Conservation (phyloP, 2,329 filamentous ascomycete genomes). For the Cytospora schulzeri region DNA sequence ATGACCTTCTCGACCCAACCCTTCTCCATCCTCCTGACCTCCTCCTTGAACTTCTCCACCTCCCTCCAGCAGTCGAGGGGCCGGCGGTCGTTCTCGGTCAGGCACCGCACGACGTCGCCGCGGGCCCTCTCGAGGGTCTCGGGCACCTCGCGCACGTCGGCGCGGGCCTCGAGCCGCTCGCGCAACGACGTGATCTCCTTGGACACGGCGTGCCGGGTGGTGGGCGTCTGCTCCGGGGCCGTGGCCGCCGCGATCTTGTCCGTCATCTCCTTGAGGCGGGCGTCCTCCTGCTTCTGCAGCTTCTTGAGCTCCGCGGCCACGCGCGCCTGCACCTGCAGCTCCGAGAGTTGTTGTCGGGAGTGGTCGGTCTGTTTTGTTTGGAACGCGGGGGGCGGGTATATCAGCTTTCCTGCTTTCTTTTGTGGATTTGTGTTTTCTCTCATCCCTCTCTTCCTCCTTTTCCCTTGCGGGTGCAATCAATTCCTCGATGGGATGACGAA, state of each 20-base stretch:
- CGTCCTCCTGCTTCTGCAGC: slow-evolving; percentile 70
- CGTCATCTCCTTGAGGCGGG: slow-evolving; percentile 69
- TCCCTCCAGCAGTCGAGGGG: slow-evolving; percentile 94
- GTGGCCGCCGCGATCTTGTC: slow-evolving; percentile 57
- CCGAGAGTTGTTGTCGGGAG: slow-evolving; percentile 78
- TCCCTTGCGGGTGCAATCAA: too few relatives aligned
- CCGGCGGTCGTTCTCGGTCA: slow-evolving; percentile 81
- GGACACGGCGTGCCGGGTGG: slow-evolving; percentile 53
- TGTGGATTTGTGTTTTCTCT: not conserved
- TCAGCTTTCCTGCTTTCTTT: not conserved
- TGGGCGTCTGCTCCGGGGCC: slow-evolving; percentile 36
- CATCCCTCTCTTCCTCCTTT: not conserved
- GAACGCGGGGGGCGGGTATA: not conserved
- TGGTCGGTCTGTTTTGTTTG: slow-evolving; percentile 72
- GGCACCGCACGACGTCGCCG: slow-evolving; percentile 74
- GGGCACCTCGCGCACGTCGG: slow-evolving; percentile 69
- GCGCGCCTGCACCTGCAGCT: slow-evolving; percentile 86
- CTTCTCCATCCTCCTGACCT: slow-evolving; percentile 84
- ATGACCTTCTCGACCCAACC: slow-evolving; percentile 85
- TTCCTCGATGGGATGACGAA: not conserved
- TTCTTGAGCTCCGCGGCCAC: slow-evolving; percentile 83
- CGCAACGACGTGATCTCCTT: slow-evolving; percentile 63
- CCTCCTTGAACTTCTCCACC: slow-evolving; percentile 86
- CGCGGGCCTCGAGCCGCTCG: slow-evolving; percentile 61
- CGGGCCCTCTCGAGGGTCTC: slow-evolving; percentile 74